Evolutionary conservation across 192 early-diverging fungal species (phyloP).

Genomic region (Allomyces arbusculus): DNA sequence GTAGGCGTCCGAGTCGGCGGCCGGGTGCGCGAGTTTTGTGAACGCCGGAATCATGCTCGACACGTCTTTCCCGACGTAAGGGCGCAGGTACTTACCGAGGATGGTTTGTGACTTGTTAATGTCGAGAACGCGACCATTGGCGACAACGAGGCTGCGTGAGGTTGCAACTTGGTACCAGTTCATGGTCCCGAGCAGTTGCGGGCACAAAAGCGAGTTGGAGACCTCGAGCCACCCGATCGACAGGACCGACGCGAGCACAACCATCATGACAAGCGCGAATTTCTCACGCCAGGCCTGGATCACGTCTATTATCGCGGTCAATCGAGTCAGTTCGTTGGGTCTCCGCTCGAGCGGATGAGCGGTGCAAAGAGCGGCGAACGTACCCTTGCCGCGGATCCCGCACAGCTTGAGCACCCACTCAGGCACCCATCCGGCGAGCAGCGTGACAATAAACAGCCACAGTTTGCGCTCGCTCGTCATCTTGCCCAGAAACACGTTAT

Average conservation of each 20-base stretch:
- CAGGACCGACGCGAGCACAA: background rate
- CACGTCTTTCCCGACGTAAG: conserved; percentile 2
- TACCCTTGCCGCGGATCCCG: background rate
- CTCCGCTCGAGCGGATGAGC: too few relatives aligned
- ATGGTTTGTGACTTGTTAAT: background rate
- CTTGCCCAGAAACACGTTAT: background rate
- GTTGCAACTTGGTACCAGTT: background rate
- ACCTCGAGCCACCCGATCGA: background rate
- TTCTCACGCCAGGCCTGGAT: conserved; percentile 2
- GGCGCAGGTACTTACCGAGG: background rate
- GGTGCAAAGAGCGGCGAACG: background rate
- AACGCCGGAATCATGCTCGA: background rate
- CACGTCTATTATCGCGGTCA: background rate
- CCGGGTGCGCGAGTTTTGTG: background rate
- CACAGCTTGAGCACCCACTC: background rate
- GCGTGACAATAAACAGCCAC: background rate
- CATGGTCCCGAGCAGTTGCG: background rate
- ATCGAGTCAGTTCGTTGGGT: too few relatives aligned
- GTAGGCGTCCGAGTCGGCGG: background rate
- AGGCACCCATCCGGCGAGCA: background rate
- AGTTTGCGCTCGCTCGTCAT: background rate
- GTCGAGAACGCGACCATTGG: background rate
- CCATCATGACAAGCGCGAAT: conserved; percentile 1
- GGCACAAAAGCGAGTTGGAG: background rate
- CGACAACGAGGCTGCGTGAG: background rate